These are phyloP conservation scores for Amanita inopinata DNA, from an alignment of 768 basidiomycete genomes.

Conservation along the genomic window DNA sequence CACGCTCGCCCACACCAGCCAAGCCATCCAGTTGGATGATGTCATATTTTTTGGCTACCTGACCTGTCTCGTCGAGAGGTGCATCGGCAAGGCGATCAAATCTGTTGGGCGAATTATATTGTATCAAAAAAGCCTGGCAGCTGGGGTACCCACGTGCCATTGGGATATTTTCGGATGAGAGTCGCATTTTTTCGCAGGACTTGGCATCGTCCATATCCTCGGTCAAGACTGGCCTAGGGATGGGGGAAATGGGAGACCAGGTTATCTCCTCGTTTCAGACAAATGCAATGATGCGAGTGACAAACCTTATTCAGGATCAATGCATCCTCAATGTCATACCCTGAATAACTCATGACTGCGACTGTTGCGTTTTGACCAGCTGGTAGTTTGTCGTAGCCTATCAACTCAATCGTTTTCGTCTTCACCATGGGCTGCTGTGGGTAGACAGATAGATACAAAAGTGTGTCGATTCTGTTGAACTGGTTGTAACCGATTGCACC, in stretches of 20 bases:
- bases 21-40: constrained; percentile 91
- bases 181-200: constrained; percentile 94
- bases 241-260: constrained; percentile 9
- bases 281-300: constrained; percentile 1
- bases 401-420: constrained; percentile 94
- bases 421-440: constrained; percentile 99
- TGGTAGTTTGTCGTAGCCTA: constrained; percentile 93
- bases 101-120: no score
- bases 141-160: constrained; percentile 72
- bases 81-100: constrained; percentile 94
- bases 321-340: constrained; percentile 99
- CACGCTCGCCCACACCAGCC: constrained; percentile 88
- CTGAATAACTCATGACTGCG: constrained; percentile 98
- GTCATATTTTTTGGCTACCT: constrained; percentile 74
- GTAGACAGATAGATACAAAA: constrained; percentile 95
- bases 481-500: constrained; percentile 98
- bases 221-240: constrained; percentile 80
- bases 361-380: constrained; percentile 98
- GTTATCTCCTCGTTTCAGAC: constrained; percentile 4
- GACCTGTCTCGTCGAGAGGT: constrained; percentile 74
- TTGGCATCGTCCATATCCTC: constrained; percentile 96
- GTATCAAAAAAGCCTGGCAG: no score
- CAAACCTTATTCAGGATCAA: constrained; percentile 86
- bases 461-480: constrained; percentile 92
- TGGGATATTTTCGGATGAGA: constrained; percentile 91